Evolutionary conservation across 2,329 filamentous ascomycete genomes (phyloP), one percentile per base, ranked within the genome.

Genomic region (Trichoderma arundinaceum): DNA sequence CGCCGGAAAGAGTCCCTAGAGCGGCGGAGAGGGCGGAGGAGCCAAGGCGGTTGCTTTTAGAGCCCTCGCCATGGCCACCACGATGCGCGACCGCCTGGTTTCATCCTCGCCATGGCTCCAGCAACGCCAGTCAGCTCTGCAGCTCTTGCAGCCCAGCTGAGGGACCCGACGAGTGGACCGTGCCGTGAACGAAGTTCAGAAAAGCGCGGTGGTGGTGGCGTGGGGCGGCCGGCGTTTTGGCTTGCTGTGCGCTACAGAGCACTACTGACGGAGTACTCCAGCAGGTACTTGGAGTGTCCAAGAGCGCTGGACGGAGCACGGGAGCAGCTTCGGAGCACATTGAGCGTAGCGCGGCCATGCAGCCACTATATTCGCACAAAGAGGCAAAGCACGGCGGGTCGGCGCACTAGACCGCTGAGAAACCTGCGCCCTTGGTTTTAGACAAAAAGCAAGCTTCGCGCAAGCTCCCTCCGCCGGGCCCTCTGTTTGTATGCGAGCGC

Each of bases 151-250:
- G 9, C 32, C 62, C 62, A 58, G 62, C 62, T 65, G 53, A 64
- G 60, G 41, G 12, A 39, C 48, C 60, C 56, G 32, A 46, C 60
- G 60, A 58, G 53, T 58, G 62, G 62, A 64, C 51, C 60, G 49
- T 44, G 49, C 60, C 48, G 48, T 32, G 49, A 46, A n/a, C 56
- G n/a, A 46, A 54, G 49, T 44, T 33, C 46, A 38, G 10, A 33
- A 33, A 38, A 28, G 32, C 33, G 35, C 19, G 43, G 33, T 52
- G 59, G 39, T 63, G 60, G 60, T 63, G 48, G 60, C 60, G 60
- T 63, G 60, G 60, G 49, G 60, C 60, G 10, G 46, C 56, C 56
- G 56, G 56, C 41, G 43, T n/a, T n/a, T 35, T 35, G 33, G 33
- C 33, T 35, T 35, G 33, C 33, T 5, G 5, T 35, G 33, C 33